phyloP scores from a whole-genome alignment of 179 eudicot species.

The Drosera spatulata region DNA sequence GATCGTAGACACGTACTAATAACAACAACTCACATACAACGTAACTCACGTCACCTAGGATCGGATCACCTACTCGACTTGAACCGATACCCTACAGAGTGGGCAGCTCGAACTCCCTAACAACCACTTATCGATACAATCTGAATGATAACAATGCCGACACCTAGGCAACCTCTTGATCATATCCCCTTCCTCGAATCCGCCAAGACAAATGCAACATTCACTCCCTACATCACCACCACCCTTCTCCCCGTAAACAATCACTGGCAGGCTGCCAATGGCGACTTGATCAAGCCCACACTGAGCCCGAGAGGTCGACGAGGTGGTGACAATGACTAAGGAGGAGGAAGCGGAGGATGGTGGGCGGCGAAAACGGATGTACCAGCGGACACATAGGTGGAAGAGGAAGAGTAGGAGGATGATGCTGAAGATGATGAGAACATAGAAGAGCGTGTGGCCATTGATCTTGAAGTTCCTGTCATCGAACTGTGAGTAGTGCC shows the following conservation, averaged over 20 bases:
- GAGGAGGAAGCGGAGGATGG: constrained; percentile 1
- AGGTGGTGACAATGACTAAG: neutral
- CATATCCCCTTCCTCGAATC: constrained; percentile 56
- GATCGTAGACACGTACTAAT: neutral
- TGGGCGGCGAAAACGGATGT: constrained; percentile 10
- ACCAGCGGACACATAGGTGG: constrained; percentile 13
- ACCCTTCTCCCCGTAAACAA: no score
- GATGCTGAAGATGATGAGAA: constrained; percentile 11
- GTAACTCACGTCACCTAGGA: neutral
- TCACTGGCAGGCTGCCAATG: constrained; percentile 25
- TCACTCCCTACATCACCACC: constrained; percentile 19
- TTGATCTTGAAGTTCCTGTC: constrained; percentile 7
- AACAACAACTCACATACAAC: neutral
- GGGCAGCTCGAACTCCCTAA: constrained; percentile 57
- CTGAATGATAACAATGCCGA: constrained; percentile 53
- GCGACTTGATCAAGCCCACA: no score
- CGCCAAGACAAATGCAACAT: constrained; percentile 64
- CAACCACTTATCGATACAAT: constrained; percentile 75
- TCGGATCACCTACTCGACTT: constrained; percentile 23
- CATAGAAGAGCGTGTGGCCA: constrained; percentile 10
- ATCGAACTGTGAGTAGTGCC: constrained; percentile 9
- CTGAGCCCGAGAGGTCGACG: neutral
- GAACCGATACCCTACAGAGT: constrained; percentile 53
- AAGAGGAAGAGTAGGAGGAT: constrained; percentile 9
- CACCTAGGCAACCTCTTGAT: constrained; percentile 57